phyloP scores from a whole-genome alignment of 257 asterid species.

The Handroanthus guayacan region DNA sequence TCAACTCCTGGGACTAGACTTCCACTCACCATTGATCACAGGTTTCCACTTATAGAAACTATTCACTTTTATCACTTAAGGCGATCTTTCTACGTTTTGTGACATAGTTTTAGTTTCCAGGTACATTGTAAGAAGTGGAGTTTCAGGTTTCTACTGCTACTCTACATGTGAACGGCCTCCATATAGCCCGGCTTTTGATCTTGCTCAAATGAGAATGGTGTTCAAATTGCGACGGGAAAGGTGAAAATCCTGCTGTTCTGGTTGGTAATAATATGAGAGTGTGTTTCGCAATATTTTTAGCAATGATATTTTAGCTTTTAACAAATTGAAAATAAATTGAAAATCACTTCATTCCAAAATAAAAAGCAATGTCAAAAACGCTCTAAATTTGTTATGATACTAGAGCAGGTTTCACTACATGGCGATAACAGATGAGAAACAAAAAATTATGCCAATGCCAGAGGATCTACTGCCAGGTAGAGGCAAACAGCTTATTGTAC shows the following conservation, averaged over 20 bases:
- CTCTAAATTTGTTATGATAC: background rate
- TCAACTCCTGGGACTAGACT: slow-evolving; percentile 43
- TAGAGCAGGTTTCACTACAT: slow-evolving; percentile 61
- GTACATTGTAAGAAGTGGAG: slow-evolving; percentile 57
- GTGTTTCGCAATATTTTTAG: no score
- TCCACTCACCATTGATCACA: slow-evolving; percentile 55
- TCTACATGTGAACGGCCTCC: slow-evolving; percentile 55
- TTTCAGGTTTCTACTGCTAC: slow-evolving; percentile 65
- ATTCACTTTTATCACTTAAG: background rate
- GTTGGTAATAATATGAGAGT: no score
- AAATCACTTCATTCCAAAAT: background rate
- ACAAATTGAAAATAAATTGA: no score
- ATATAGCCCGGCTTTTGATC: slow-evolving; percentile 54
- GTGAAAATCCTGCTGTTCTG: slow-evolving; percentile 32
- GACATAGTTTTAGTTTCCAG: slow-evolving; percentile 29
- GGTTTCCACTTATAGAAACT: slow-evolving; percentile 31
- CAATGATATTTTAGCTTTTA: no score
- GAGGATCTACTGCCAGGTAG: slow-evolving; percentile 59
- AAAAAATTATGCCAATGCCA: slow-evolving; percentile 70
- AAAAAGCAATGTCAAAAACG: no score
- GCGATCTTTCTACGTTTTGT: background rate
- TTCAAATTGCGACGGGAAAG: slow-evolving; percentile 55
- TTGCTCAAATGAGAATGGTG: slow-evolving; percentile 58
- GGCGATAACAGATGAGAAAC: slow-evolving; percentile 68
- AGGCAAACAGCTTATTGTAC: slow-evolving; percentile 60